Conservation (phyloP, 768 basidiomycete genomes). For the Phylloporus scabripes region DNA sequence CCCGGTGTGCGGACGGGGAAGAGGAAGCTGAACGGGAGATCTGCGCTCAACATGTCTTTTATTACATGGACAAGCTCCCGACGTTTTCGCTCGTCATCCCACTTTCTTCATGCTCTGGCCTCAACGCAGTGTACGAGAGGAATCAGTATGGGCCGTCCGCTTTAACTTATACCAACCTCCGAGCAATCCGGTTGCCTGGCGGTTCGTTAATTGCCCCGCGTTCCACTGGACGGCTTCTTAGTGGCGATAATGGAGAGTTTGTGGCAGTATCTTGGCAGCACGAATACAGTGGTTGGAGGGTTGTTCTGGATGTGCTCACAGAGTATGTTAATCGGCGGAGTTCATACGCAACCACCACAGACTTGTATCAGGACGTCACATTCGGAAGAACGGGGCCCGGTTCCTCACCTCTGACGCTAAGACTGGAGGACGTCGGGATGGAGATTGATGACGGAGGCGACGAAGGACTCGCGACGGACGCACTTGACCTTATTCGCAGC, state of each 20-base stretch:
- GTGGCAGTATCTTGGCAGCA: conserved; percentile 77
- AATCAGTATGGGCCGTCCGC: conserved; percentile 51
- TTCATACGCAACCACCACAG: conserved; percentile 35
- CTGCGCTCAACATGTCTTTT: conserved; percentile 66
- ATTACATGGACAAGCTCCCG: conserved; percentile 67
- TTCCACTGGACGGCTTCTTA: conserved; percentile 66
- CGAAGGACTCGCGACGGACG: conserved; percentile 61
- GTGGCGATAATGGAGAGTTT: conserved; percentile 58
- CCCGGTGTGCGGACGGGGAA: conserved; percentile 35
- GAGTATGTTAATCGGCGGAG: conserved; percentile 65
- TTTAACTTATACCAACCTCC: conserved; percentile 58
- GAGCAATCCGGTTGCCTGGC: conserved; percentile 69
- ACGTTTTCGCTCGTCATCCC: conserved; percentile 75
- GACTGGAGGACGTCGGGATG: conserved; percentile 65
- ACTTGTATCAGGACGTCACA: conserved; percentile 46
- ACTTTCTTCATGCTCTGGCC: conserved; percentile 52
- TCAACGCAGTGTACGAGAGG: conserved; percentile 68
- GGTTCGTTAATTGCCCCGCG: conserved; percentile 64
- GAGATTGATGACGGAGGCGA: conserved; percentile 60
- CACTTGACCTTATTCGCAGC: conserved; percentile 74
- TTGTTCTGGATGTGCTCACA: conserved; percentile 75
- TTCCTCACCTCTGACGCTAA: conserved; percentile 39
- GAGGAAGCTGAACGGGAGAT: conserved; percentile 46
- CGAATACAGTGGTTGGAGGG: conserved; percentile 79
- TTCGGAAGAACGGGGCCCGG: conserved; percentile 43